phyloP scores from a whole-genome alignment of 1,284 basidiomycete genomes.

The Meira miltonrushii region DNA sequence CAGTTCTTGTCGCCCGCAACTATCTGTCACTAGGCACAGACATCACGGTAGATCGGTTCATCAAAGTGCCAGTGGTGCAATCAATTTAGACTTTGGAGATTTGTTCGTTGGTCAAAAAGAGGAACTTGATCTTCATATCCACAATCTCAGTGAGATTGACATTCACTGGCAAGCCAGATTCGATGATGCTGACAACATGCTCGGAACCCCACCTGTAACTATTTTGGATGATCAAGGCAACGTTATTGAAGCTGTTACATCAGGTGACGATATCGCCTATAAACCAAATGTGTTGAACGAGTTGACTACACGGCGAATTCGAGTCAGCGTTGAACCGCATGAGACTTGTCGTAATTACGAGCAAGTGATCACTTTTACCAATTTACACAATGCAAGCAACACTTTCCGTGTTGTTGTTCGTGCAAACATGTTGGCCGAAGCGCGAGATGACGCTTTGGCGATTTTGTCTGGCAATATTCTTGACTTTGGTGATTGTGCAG shows the following conservation, averaged over 20 bases:
- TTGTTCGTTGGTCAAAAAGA: conserved; percentile 41
- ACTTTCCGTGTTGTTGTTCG: conserved; percentile 40
- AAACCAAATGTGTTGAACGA: conserved; percentile 11
- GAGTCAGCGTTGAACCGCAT: conserved; percentile 15
- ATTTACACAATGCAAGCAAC: conserved; percentile 40
- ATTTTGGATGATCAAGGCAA: conserved; percentile 22
- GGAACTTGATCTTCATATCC: conserved; percentile 26
- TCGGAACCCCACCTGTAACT: conserved; percentile 26
- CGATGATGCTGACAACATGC: conserved; percentile 45
- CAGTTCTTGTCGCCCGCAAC: conserved; percentile 28
- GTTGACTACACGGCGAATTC: conserved; percentile 6
- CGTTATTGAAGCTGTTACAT: conserved; percentile 24
- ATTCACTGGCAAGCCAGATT: conserved; percentile 42
- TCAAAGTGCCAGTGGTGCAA: conserved; percentile 14
- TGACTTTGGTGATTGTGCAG: conserved; percentile 57
- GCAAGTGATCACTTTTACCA: conserved; percentile 44
- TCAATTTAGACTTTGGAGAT: conserved; percentile 48
- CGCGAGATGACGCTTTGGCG: conserved; percentile 53
- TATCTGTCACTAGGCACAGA: conserved; percentile 7
- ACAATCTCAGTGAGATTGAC: conserved; percentile 44
- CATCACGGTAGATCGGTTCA: neutral
- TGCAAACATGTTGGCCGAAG: conserved; percentile 48
- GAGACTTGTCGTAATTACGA: conserved; percentile 44
- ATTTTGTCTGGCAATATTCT: conserved; percentile 55
- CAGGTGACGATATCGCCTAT: conserved; percentile 20